A percentile compares a stretch with the other conserved stretches of the same genome.
These are phyloP conservation scores for Pseudogymnoascus sp. DNA, from an alignment of 2,329 filamentous ascomycete genomes.

Conservation along the genomic window DNA sequence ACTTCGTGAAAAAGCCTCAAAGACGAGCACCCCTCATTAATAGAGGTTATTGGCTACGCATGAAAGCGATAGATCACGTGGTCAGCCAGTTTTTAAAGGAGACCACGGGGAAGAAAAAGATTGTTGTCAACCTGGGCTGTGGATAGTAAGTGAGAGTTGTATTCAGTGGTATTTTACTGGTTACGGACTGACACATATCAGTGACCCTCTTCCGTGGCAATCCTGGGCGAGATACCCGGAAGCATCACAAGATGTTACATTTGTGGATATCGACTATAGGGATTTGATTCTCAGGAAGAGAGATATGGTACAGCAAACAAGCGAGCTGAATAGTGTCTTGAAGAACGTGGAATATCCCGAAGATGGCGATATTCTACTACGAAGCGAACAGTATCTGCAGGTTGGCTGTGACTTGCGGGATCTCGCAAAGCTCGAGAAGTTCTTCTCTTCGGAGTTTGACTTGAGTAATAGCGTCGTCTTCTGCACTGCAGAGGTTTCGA, in stretches of 20 bases:
- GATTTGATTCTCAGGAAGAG: conserved; percentile 70
- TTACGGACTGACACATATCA: conserved; percentile 29
- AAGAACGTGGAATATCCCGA: conserved; percentile 35
- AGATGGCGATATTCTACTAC: conserved; percentile 44
- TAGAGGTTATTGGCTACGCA: conserved; percentile 77
- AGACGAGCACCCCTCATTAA: conserved; percentile 83
- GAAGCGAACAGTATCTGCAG: conserved; percentile 64
- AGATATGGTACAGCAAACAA: conserved; percentile 54
- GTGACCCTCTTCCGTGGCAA: conserved; percentile 81
- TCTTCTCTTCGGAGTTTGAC: conserved; percentile 50
- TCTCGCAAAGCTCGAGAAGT: conserved; percentile 48
- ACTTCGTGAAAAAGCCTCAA: conserved; percentile 79
- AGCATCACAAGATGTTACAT: conserved; percentile 50
- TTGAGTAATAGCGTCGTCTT: conserved; percentile 54
- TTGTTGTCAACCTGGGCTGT: conserved; percentile 78
- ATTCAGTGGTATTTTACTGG: background rate
- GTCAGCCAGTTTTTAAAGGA: conserved; percentile 64
- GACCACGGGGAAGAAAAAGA: conserved; percentile 48
- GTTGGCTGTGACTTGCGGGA: conserved; percentile 75
- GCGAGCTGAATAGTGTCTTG: conserved; percentile 47
- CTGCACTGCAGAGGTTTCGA: conserved; percentile 81
- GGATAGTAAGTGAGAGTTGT: conserved; percentile 61
- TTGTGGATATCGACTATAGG: conserved; percentile 81
- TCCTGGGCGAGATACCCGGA: conserved; percentile 59
- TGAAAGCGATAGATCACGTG: conserved; percentile 70